Conservation (phyloP, 371 early-diverging fungal species). For the Lichtheimia ramosa region DNA sequence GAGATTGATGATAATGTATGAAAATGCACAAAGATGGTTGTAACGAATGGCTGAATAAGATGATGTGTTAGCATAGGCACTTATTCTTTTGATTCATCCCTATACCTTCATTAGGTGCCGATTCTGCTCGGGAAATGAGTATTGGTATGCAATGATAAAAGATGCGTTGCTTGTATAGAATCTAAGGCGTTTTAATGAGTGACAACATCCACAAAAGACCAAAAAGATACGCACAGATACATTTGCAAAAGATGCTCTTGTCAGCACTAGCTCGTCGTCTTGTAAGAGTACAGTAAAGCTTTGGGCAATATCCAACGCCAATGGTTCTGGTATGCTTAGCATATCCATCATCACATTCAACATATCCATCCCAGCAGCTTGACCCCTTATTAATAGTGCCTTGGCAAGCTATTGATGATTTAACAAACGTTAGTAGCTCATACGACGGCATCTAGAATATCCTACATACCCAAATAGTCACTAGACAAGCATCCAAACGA, state of each 20-base stretch:
- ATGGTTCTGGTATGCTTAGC: slow-evolving; percentile 35
- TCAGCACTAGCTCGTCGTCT: slow-evolving; percentile 67
- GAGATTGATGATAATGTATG: slow-evolving; percentile 70
- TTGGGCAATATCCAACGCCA: slow-evolving; percentile 59
- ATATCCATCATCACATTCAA: slow-evolving; percentile 56
- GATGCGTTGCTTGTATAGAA: slow-evolving; percentile 82
- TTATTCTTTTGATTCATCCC: slow-evolving; percentile 61
- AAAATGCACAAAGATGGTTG: slow-evolving; percentile 62
- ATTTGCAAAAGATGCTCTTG: slow-evolving; percentile 69
- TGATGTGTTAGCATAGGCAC: slow-evolving; percentile 38
- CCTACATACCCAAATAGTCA: background rate
- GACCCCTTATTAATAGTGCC: slow-evolving; percentile 13
- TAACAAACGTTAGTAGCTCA: background rate
- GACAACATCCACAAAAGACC: background rate
- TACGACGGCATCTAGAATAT: no score
- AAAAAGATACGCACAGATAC: slow-evolving; percentile 47
- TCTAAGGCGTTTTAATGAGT: slow-evolving; percentile 53
- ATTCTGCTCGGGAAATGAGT: slow-evolving; percentile 65
- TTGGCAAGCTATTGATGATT: background rate
- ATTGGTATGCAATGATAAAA: slow-evolving; percentile 75
- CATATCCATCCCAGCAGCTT: slow-evolving; percentile 54
- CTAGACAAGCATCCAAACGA: background rate
- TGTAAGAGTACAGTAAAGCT: slow-evolving; percentile 71
- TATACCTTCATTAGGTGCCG: slow-evolving; percentile 34
- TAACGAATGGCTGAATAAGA: slow-evolving; percentile 45